Conservation (phyloP, 495 filamentous ascomycete species). For the Hypoxylon rickii region DNA sequence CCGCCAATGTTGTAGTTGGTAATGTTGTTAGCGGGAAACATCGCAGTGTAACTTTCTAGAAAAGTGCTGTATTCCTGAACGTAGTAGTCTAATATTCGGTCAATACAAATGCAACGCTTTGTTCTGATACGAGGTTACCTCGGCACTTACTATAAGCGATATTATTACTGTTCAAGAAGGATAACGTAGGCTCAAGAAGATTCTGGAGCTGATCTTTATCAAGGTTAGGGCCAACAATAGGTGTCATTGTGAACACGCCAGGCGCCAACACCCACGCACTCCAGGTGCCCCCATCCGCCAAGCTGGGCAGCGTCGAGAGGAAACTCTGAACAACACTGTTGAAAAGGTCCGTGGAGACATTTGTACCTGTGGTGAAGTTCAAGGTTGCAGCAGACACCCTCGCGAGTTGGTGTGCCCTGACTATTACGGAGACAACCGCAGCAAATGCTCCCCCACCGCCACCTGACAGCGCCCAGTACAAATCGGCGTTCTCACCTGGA, state of each 20-base stretch:
- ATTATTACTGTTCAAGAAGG: background rate
- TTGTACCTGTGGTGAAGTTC: constrained; percentile 44
- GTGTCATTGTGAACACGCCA: background rate
- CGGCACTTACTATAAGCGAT: background rate
- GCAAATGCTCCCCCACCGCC: constrained; percentile 61
- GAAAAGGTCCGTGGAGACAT: constrained; percentile 54
- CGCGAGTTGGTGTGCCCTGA: constrained; percentile 42
- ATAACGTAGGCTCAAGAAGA: no score
- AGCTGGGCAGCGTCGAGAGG: background rate
- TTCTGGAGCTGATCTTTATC: no score
- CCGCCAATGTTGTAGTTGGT: constrained; percentile 8
- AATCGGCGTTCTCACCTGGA: constrained; percentile 50
- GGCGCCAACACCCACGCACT: background rate
- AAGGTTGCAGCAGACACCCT: constrained; percentile 28
- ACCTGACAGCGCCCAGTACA: constrained; percentile 65
- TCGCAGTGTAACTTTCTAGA: no score
- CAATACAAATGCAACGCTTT: background rate
- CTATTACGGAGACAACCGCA: constrained; percentile 52
- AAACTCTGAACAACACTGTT: constrained; percentile 37
- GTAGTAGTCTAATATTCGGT: background rate
- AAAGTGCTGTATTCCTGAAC: background rate
- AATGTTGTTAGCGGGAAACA: background rate
- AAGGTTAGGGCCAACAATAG: no score
- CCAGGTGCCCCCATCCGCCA: background rate
- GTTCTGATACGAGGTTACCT: background rate